phyloP scores from a whole-genome alignment of 768 basidiomycete species.

The Boletus huronensis region DNA sequence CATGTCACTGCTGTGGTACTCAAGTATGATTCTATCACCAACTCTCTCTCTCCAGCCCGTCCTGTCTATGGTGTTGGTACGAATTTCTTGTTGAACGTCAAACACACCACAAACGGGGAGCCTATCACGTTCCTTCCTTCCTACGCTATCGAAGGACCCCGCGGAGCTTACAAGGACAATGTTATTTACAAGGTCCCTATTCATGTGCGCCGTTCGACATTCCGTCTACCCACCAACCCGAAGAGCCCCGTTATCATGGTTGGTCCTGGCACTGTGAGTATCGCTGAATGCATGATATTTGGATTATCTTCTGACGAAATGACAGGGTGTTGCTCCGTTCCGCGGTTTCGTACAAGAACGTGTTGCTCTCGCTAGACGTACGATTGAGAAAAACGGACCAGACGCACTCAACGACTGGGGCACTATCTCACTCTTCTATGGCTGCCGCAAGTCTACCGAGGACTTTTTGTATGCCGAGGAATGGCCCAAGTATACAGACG shows the following conservation, averaged over 20 bases:
- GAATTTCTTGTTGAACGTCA: slow-evolving; percentile 94
- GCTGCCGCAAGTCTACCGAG: slow-evolving; percentile 83
- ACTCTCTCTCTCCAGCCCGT: slow-evolving; percentile 50
- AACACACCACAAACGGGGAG: slow-evolving; percentile 66
- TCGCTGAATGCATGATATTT: neutral
- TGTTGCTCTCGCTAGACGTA: slow-evolving; percentile 90
- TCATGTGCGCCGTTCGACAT: slow-evolving; percentile 94
- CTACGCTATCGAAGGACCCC: slow-evolving; percentile 89
- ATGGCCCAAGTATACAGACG: slow-evolving; percentile 84
- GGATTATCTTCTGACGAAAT: slow-evolving; percentile 6
- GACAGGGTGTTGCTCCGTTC: slow-evolving; percentile 97
- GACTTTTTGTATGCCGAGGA: slow-evolving; percentile 96
- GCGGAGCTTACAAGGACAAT: slow-evolving; percentile 74
- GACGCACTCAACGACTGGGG: slow-evolving; percentile 97
- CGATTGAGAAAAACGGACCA: slow-evolving; percentile 91
- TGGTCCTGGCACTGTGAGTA: slow-evolving; percentile 92
- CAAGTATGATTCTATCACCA: slow-evolving; percentile 75
- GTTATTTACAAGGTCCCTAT: slow-evolving; percentile 81
- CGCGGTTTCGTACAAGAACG: slow-evolving; percentile 98
- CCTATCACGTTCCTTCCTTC: slow-evolving; percentile 50
- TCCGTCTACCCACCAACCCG: slow-evolving; percentile 95
- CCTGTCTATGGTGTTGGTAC: slow-evolving; percentile 89
- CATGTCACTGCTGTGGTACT: slow-evolving; percentile 96
- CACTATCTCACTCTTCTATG: slow-evolving; percentile 90
- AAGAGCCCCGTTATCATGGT: slow-evolving; percentile 99